Conservation (phyloP, 2,329 filamentous ascomycete genomes). For the Emergomyces pasteurianus region DNA sequence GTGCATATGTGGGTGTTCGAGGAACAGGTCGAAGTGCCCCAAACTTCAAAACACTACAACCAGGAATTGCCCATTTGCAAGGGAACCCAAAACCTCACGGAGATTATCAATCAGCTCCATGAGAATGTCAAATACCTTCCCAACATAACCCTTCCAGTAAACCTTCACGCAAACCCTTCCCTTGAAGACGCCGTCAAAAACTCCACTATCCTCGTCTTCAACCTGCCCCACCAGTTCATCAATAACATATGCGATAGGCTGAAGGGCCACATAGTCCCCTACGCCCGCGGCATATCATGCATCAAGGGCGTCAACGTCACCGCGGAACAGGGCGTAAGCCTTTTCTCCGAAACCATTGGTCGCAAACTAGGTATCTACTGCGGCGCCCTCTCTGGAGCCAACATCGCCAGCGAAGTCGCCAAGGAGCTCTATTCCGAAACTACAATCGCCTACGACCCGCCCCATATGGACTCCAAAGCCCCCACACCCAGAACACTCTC, state of each 20-base stretch:
- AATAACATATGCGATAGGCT: conserved; percentile 72
- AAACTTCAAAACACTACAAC: conserved; percentile 63
- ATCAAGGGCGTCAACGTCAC: conserved; percentile 96
- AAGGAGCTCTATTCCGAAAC: conserved; percentile 95
- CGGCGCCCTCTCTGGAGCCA: conserved; percentile 87
- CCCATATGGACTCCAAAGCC: conserved; percentile 70
- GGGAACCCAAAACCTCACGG: conserved; percentile 72
- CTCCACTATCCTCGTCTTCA: conserved; percentile 87
- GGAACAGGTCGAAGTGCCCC: conserved; percentile 66
- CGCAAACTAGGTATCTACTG: conserved; percentile 89
- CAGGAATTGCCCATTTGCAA: conserved; percentile 44
- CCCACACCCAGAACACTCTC: conserved; percentile 47
- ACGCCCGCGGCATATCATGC: conserved; percentile 85
- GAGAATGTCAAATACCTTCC: conserved; percentile 98
- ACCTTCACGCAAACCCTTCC: conserved; percentile 39
- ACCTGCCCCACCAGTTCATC: conserved; percentile 86
- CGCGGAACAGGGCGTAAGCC: conserved; percentile 67
- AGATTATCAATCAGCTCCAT: conserved; percentile 80
- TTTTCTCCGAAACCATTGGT: conserved; percentile 93
- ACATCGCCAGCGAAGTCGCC: conserved; percentile 91
- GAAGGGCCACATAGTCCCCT: conserved; percentile 79
- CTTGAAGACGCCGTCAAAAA: conserved; percentile 61
- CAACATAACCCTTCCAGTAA: conserved; percentile 68
- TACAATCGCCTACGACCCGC: conserved; percentile 91
- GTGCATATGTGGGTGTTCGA: conserved; percentile 99